These are phyloP conservation scores for Paramecium biaurelia DNA, from an alignment of 73 alveolate species.

Conservation along the genomic window DNA sequence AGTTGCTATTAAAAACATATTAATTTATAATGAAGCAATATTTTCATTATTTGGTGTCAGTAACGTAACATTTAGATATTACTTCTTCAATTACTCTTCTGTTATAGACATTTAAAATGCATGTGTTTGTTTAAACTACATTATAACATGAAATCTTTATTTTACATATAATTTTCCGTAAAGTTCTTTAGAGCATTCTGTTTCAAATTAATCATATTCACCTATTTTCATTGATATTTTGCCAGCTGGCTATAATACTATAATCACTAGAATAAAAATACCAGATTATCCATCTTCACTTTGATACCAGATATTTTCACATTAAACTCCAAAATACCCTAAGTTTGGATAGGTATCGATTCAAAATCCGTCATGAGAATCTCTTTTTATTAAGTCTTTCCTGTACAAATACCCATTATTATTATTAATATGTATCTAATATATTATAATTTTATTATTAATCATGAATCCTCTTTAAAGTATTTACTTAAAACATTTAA, in stretches of 20 bases:
- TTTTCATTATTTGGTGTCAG: not conserved
- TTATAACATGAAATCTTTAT: not conserved
- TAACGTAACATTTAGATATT: not conserved
- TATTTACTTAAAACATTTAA: not conserved
- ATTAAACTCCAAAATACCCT: not conserved
- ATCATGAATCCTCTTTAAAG: not conserved
- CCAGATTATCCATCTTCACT: conserved; percentile 13
- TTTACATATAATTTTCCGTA: conserved; percentile 37
- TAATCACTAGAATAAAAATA: not conserved
- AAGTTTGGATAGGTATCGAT: not conserved
- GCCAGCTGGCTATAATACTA: conserved; percentile 16
- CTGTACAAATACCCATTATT: conserved; percentile 22
- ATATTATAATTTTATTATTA: not conserved
- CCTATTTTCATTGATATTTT: not conserved
- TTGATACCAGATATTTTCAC: not conserved
- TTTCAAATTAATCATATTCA: not conserved
- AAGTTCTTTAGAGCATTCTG: conserved; percentile 33
- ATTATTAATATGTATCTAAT: not conserved
- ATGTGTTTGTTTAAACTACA: not conserved
- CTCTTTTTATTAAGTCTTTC: not conserved
- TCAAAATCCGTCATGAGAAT: not conserved
- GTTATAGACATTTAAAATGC: not conserved
- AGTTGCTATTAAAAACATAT: not conserved
- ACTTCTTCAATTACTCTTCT: not conserved
- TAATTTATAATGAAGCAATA: not conserved